Evolutionary conservation across 2,329 filamentous ascomycete species (phyloP).

Genomic region (Biscogniauxia sp.): DNA sequence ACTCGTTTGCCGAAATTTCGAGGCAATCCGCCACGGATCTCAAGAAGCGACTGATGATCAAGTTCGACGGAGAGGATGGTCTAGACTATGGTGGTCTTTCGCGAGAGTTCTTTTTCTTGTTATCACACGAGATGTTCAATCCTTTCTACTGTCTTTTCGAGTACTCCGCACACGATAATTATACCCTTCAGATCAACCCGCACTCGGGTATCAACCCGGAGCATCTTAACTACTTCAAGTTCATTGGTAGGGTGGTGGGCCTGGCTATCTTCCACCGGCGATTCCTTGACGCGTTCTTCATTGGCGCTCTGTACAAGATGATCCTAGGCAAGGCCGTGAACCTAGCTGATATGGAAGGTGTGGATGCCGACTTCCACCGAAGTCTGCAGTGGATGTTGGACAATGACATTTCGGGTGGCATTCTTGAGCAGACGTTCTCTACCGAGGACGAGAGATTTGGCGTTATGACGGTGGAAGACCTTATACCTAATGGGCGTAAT

Average conservation of each 20-base stretch:
- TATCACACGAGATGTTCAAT: constrained; percentile 99
- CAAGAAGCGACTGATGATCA: constrained; percentile 99
- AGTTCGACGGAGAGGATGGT: constrained; percentile 98
- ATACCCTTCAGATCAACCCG: constrained; percentile 98
- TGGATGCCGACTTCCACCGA: constrained; percentile 95
- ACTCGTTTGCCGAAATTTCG: constrained; percentile 98
- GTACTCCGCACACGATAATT: constrained; percentile 99
- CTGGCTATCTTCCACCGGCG: constrained; percentile 96
- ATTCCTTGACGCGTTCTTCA: constrained; percentile 98
- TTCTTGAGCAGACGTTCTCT: constrained; percentile 92
- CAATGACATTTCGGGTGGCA: constrained; percentile 89
- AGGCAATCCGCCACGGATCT: constrained; percentile 91
- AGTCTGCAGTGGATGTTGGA: constrained; percentile 97
- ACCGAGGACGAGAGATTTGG: constrained; percentile 98
- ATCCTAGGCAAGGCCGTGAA: constrained; percentile 89
- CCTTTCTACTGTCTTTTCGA: constrained; percentile 99
- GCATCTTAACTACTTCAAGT: constrained; percentile 99
- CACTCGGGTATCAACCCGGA: constrained; percentile 99
- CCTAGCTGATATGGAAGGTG: constrained; percentile 96
- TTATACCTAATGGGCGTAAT: constrained; percentile 84
- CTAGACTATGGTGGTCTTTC: constrained; percentile 97
- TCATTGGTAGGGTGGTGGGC: constrained; percentile 95
- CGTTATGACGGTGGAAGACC: constrained; percentile 87
- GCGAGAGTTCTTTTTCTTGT: constrained; percentile 97
- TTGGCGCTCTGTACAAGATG: constrained; percentile 99